Evolutionary conservation across 495 filamentous ascomycete species (phyloP), one percentile per base, ranked within the genome.

Genomic region (Mytilinidion resinicola): DNA sequence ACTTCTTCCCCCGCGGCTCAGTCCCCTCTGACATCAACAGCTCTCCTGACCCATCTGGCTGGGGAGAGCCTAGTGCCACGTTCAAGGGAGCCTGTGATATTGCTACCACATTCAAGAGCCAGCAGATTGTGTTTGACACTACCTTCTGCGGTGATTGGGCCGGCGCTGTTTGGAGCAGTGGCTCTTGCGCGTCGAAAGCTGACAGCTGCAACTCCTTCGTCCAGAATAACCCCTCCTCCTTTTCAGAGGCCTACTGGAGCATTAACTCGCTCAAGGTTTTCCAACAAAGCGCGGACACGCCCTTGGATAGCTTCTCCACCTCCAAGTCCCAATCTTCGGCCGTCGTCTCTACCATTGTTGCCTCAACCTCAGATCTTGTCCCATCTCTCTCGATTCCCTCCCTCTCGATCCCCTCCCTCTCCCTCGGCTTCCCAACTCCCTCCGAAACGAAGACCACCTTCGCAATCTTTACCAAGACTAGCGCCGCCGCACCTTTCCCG

Each of bases 101-200:
- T 51, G 42, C 50, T 15, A 41, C n/a, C 1, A 59, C 50, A 14
- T 69, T 71, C 52, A 58, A 62, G 51, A 19, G 61, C n/a, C 60
- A 67, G 51, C 53, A 65, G 47, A 60, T 69, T 21, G 63, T 71
- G 36, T 57, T 71, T 47, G 65, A 71, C 50, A 69, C 62, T 2
- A 66, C 65, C 10, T 62, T 71, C 49, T 71, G 69, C 44, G 69
- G 69, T 9, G 66, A 60, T 19, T 70, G 68, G 68, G 68, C 68
- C 43, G 68, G 68, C 46, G 53, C 58, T 44, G 58, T 59, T 37
- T 68, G 62, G 67, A 50, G 17, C 19, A 54, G 35, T 33, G 49
- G 58, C 44, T 55, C 59, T 6, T 67, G 68, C 49, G 59, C 57
- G 6, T 49, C 55, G 5, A 65, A 66, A 14, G 62, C 60, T 20